A percentile compares a stretch with the other conserved stretches of the same genome.
phyloP scores from a whole-genome alignment of 257 asterid species.

The Solanum chiquidenum region DNA sequence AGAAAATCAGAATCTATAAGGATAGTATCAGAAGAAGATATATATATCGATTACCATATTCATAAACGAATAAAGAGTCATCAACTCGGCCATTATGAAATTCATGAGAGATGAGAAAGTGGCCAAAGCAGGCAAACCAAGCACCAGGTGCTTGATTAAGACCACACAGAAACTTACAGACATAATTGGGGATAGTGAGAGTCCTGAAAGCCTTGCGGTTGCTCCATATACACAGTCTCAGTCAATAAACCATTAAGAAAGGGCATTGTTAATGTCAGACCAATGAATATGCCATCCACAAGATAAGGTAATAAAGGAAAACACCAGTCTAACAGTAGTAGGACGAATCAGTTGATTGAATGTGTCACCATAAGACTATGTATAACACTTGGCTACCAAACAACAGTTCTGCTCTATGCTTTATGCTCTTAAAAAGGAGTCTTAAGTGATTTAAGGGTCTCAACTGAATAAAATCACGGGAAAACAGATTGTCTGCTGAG shows the following conservation, averaged over 20 bases:
- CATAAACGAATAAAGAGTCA: not conserved
- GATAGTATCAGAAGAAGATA: not conserved
- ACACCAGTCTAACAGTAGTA: not conserved
- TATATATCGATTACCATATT: not conserved
- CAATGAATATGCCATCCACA: not conserved
- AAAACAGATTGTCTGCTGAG: not conserved
- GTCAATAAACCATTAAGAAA: not conserved
- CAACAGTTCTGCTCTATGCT: not conserved
- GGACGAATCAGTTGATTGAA: not conserved
- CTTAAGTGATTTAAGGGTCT: not conserved
- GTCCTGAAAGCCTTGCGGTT: not conserved
- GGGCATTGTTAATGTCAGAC: not conserved
- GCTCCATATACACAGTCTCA: not conserved
- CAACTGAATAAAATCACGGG: not conserved
- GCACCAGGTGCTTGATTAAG: not conserved
- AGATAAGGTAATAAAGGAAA: not conserved
- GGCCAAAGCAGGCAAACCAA: not conserved
- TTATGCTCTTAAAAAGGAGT: not conserved
- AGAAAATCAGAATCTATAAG: not conserved
- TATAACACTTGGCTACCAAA: not conserved
- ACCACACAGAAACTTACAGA: not conserved
- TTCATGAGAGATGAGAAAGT: not conserved
- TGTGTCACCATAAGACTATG: not conserved
- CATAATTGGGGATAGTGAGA: not conserved
- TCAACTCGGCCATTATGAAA: not conserved